Evolutionary conservation across 352 stramenopile genomes (phyloP).

Genomic region (Phytophthora sp.): DNA sequence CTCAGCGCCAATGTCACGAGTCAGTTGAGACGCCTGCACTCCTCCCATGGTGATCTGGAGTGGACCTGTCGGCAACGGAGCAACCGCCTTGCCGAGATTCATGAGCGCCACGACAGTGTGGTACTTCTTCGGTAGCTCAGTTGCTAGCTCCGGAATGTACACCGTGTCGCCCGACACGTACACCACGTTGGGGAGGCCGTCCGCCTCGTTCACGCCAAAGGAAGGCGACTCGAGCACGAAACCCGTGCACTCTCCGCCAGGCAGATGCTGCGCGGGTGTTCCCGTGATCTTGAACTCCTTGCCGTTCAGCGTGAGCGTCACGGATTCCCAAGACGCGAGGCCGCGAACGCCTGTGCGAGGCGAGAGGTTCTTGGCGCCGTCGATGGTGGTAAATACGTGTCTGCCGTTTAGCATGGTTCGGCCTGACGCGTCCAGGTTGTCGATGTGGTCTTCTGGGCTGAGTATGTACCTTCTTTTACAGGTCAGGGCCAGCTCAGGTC

Average conservation of each 20-base stretch:
- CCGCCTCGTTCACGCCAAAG: slow-evolving; percentile 43
- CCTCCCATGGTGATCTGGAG: slow-evolving; percentile 44
- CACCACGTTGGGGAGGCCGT: slow-evolving; percentile 44
- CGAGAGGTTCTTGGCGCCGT: too few species aligned
- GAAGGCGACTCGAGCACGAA: slow-evolving; percentile 45
- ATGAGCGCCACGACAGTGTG: slow-evolving; percentile 44
- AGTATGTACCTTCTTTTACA: too few species aligned
- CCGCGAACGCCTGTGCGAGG: too few species aligned
- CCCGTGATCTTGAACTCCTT: slow-evolving; percentile 55
- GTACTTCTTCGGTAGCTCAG: slow-evolving; percentile 35
- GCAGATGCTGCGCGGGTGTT: slow-evolving; percentile 45
- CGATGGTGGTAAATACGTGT: slow-evolving; percentile 47
- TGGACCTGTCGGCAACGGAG: slow-evolving; percentile 8
- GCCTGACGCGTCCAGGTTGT: slow-evolving; percentile 45
- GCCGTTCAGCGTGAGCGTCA: slow-evolving; percentile 28
- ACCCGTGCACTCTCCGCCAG: slow-evolving; percentile 40
- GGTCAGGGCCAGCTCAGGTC: too few species aligned
- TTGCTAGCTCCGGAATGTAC: slow-evolving; percentile 38
- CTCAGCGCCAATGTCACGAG: too few species aligned
- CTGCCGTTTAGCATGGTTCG: slow-evolving; percentile 49
- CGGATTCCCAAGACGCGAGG: too few species aligned
- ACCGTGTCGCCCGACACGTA: slow-evolving; percentile 58
- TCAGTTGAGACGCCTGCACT: slow-evolving; percentile 32
- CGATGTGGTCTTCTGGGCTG: slow-evolving; percentile 47
- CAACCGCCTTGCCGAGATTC: slow-evolving; percentile 42